Percentiles rank a stretch among this genome's conserved stretches.
Conservation (phyloP, 352 stramenopile genomes). For the Phytophthora capsici region DNA sequence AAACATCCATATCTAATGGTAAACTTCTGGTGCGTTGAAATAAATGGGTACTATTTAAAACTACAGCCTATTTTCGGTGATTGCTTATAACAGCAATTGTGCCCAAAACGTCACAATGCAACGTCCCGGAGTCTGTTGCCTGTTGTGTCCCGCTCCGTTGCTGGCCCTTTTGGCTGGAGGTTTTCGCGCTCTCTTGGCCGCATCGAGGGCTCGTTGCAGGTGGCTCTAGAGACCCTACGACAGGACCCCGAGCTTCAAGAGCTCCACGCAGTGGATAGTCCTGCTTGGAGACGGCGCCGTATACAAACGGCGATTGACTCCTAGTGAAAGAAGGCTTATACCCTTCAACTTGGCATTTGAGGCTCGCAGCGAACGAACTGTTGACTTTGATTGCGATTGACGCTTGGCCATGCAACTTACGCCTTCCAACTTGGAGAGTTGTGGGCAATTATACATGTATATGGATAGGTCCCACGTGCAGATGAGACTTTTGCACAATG, state of each 20-base stretch:
- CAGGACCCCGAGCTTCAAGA: slow-evolving; percentile 9
- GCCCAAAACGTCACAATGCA: slow-evolving; percentile 21
- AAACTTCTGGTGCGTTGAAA: background rate
- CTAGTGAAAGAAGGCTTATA: slow-evolving; percentile 17
- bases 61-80: slow-evolving; percentile 23
- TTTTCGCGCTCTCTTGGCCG: slow-evolving; percentile 22
- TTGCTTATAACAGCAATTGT: slow-evolving; percentile 12
- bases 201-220: slow-evolving; percentile 3
- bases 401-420: background rate
- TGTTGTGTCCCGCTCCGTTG: background rate
- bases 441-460: too few relatives aligned
- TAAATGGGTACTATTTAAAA: background rate
- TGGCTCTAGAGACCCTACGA: slow-evolving; percentile 19
- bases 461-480: slow-evolving; percentile 36
- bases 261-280: slow-evolving; percentile 26
- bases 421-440: background rate
- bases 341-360: background rate
- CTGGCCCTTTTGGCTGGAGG: background rate
- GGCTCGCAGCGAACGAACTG: background rate
- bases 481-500: slow-evolving; percentile 22
- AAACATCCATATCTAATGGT: too few relatives aligned
- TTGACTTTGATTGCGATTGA: background rate
- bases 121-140: slow-evolving; percentile 10
- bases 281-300: slow-evolving; percentile 15
- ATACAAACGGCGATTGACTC: slow-evolving; percentile 1